Evolutionary conservation across 1,284 basidiomycete species (phyloP), one percentile per base, ranked within the genome.

Genomic region (Boletus albobrunnescens): DNA sequence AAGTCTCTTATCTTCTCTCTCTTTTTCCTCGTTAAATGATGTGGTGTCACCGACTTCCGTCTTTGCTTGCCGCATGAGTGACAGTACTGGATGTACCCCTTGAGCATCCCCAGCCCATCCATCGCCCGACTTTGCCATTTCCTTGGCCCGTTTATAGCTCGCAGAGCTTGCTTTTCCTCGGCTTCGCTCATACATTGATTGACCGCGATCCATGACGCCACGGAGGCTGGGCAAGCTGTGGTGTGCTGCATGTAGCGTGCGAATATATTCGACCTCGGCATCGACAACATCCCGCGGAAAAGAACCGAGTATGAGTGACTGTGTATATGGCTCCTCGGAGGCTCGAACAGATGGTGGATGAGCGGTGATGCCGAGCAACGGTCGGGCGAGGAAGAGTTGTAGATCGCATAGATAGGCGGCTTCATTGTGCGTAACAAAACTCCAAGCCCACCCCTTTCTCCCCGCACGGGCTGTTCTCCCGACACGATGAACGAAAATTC

Each of bases 381-480:
- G 89, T 3, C 91, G 78, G 0, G 84, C 89, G n/a, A 99, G 78
- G 73, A 98, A 98, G 20, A 95, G 79, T 60, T 98, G 94, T 36
- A 99, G 73, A 63, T 99, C 96, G 51, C 93, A 78, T 11, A 99
- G 76, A 69, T 91, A 91, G 0, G 95, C 93, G 26, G 97, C 72
- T 61, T 99, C 96, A 7, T 79, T 68, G 56, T 87, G 80, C 7
- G 88, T 91, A 46, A 97, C 78, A 59, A 99, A 87, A 3, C 89
- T 93, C 90, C 92, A 99, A 0, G 95, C 96, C 84, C 92, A 94
- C 28, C 96, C 96, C 63, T 86, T 87, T 47, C 92, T 76, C 8
- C 96, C 96, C 0, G 95, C 95, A 58, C 96, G 81, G 0, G 96
- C 96, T 2, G 96, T 99, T 51, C 96, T 82, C 37, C 96, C 96